phyloP scores from a whole-genome alignment of 1,139 yeast genomes.

The Pichia sp. region DNA sequence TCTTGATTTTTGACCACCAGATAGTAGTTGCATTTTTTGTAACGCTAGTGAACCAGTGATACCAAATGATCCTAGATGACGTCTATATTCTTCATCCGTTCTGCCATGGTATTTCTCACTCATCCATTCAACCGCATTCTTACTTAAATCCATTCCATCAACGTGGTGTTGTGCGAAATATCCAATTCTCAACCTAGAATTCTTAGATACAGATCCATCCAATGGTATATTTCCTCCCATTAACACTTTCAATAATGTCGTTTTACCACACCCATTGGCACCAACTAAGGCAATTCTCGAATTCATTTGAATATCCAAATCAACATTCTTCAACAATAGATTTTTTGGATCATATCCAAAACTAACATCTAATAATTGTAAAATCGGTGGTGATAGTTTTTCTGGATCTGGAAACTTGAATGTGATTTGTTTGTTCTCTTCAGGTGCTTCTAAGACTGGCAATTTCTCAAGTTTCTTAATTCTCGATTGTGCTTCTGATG shows the following conservation, averaged over 20 bases:
- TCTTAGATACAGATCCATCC: conserved; percentile 67
- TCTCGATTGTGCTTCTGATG: conserved; percentile 96
- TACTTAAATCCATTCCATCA: conserved; percentile 89
- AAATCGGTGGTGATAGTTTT: conserved; percentile 83
- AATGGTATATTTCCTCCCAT: conserved; percentile 72
- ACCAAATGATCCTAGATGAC: conserved; percentile 95
- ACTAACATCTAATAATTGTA: conserved; percentile 78
- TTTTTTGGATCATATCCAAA: conserved; percentile 74
- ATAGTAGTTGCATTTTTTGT: conserved; percentile 80
- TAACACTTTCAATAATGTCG: conserved; percentile 79
- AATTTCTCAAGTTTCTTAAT: conserved; percentile 91
- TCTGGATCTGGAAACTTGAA: conserved; percentile 97
- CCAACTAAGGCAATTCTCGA: conserved; percentile 96
- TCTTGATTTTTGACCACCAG: conserved; percentile 98
- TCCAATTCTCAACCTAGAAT: conserved; percentile 85
- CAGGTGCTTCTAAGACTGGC: conserved; percentile 90
- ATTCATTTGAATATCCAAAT: conserved; percentile 84
- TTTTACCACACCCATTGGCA: conserved; percentile 99
- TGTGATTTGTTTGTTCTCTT: conserved; percentile 77
- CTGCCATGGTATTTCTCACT: conserved; percentile 85
- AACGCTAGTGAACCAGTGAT: conserved; percentile 90
- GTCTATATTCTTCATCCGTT: conserved; percentile 93
- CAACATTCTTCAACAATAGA: conserved; percentile 64
- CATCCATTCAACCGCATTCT: conserved; percentile 93
- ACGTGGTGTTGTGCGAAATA: conserved; percentile 99